Base-by-base conservation (phyloP, 176 grass and related monocot species). In the Bothriochloa decipiens region DNA sequence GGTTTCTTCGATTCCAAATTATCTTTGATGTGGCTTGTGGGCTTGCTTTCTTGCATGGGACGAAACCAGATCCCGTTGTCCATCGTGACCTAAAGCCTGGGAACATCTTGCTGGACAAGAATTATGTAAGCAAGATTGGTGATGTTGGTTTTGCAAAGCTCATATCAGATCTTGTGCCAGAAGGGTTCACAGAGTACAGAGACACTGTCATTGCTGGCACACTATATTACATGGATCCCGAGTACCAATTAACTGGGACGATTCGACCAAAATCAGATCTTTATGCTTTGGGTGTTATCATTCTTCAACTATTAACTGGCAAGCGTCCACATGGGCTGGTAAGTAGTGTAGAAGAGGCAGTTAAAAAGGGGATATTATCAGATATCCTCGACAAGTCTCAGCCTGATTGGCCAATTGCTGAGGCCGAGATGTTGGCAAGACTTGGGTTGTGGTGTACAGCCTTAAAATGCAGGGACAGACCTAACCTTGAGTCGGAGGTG, bases 51-150 rank as follows among this genome's bases (percentile, higher is more conserved):
- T 84, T 97, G 84, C 95, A 94, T 81, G 85, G 78, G 63, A 85
- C 87, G 11, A 97, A 94, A 65, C 95, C 95, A 0, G 92, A 97
- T 65, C 90, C 95, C 18, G 92, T 97, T 33, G 95, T 97, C 75
- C 95, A 97, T 55, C 95, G 95, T 78, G 95, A 97, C 87, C 81
- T 94, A 23, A 97, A 97, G 79, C 95, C 95, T 23, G 95, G 87
- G 50, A 97, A 97, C 74, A 97, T 97, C 78, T 88, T 97, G 66
- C 80, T 97, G 66, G 90, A 97, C 84, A 86, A 86, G 58, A 94
- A 97, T 60, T 94, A 84, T 65, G 91, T 85, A 39, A 91, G 92
- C 80, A 97, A 97, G 82, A 97, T 97, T 81, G 95, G 92, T 7
- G 95, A 97, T 46, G 95, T 94, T 32, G 95, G 95, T 80, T 87